These are phyloP conservation scores for Amanita phalloides DNA, from an alignment of 768 basidiomycete genomes.

Conservation along the genomic window DNA sequence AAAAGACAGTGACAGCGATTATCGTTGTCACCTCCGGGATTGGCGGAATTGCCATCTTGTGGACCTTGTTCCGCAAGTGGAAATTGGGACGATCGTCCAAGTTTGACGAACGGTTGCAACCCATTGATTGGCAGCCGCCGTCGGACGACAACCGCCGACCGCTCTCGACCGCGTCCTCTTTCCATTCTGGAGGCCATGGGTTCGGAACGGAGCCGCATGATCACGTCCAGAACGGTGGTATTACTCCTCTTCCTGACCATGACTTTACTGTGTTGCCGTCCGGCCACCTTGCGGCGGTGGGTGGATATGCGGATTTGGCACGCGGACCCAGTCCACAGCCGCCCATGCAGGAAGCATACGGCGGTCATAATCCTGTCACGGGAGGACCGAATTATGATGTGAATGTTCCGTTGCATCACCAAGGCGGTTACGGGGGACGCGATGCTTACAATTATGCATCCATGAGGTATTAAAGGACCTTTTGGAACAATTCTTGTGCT, in stretches of 20 bases:
- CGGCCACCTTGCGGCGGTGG: conserved; percentile 48
- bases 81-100: conserved; percentile 73
- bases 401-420: conserved; percentile 54
- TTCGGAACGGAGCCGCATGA: conserved; percentile 18
- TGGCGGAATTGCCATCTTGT: conserved; percentile 61
- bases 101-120: conserved; percentile 78
- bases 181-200: conserved; percentile 45
- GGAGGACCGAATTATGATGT: conserved; percentile 37
- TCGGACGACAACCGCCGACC: conserved; percentile 39
- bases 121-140: conserved; percentile 83
- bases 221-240: conserved; percentile 7
- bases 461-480: too few relatives aligned
- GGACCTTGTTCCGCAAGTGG: conserved; percentile 91
- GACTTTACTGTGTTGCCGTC: conserved; percentile 63
- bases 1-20: conserved; percentile 46
- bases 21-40: conserved; percentile 61
- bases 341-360: conserved; percentile 41
- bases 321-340: conserved; percentile 67
- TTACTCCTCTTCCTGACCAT: conserved; percentile 52
- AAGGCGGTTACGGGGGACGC: conserved; percentile 31
- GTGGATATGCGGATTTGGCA: conserved; percentile 75
- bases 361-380: conserved; percentile 34
- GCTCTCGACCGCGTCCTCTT: conserved; percentile 55
- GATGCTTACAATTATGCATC: conserved; percentile 7
- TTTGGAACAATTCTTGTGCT: not conserved